Evolutionary conservation across 257 asterid species (phyloP), one percentile per base, ranked within the genome.

Genomic region (Prunella vulgaris): DNA sequence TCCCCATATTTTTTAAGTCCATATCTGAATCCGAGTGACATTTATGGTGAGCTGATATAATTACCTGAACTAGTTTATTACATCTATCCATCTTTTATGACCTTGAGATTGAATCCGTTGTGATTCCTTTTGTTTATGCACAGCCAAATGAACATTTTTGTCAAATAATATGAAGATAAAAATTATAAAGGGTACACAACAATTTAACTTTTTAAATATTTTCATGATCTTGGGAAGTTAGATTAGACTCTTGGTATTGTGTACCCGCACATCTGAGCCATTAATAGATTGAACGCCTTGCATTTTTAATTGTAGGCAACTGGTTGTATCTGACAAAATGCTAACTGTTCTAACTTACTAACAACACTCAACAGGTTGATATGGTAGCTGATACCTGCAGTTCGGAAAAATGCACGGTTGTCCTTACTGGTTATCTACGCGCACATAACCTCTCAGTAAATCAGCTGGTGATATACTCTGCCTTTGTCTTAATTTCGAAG

Each of bases 401-500:
- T 80, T 69, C 85, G n/a, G 95, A 83, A 56, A 89, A 82, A 64
- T 78, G 90, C 74, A 82, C 92, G 38, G 82, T 94, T 77, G 84
- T 84, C 60, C 92, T 94, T 53, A 89, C 93, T 64, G 99, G 99
- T 69, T 94, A 89, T 83, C 70, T 91, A 14, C 99, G 90, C 64
- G 95, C 84, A 5, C 89, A 71, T 66, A 63, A 83, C 54, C 84
- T 94, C 78, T 91, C 99, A 7, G 92, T 87, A 57, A 91, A 94
- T 77, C 99, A 89, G 80, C 84, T 94, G 99, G 99, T 94, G 78
- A 74, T 62, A 28, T 60, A 68, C 60, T 76, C 40, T 61, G 42
- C 84, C 76, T 70, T 72, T 72, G 33, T 66, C 28, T 57, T 38
- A 38, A 48, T 80, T 52, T 72, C 64, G 70, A 14, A 18, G 13